These are phyloP conservation scores for Neurospora sp. DNA, from an alignment of 495 filamentous ascomycete genomes.

Conservation along the genomic window DNA sequence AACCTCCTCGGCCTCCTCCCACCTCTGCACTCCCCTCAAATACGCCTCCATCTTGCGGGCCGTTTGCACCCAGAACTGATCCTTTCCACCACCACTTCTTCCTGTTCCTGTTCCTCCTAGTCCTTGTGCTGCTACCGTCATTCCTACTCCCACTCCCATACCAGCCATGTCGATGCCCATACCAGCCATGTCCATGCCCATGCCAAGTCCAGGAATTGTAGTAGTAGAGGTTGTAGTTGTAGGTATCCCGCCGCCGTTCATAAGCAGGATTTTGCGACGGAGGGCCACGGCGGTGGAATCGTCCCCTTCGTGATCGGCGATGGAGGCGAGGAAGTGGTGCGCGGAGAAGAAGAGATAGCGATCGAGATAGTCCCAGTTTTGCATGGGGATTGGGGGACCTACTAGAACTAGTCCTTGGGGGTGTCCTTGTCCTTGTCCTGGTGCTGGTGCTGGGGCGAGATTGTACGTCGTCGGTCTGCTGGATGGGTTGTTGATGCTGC, in stretches of 20 bases:
- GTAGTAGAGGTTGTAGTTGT: no score
- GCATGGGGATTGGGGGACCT: neutral
- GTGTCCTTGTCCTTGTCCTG: neutral
- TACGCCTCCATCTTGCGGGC: constrained; percentile 12
- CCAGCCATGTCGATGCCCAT: neutral
- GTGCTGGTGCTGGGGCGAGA: neutral
- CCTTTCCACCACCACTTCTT: neutral
- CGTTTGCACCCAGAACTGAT: constrained; percentile 23
- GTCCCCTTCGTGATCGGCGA: constrained; percentile 13
- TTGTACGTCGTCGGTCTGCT: no score
- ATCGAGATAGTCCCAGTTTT: constrained; percentile 11
- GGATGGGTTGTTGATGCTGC: neutral
- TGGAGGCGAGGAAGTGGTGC: constrained; percentile 16
- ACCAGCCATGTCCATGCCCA: neutral
- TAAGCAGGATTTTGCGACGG: constrained; percentile 7
- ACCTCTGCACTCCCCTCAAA: constrained; percentile 8
- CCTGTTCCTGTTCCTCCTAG: no score
- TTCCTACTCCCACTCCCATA: no score
- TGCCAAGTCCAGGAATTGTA: neutral
- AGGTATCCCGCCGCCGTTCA: neutral
- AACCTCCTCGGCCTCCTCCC: constrained; percentile 13
- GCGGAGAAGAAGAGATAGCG: constrained; percentile 21
- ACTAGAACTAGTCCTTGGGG: neutral
- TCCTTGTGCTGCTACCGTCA: no score
- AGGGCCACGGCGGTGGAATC: constrained; percentile 2